Conservation (phyloP, 2,329 filamentous ascomycete species). For the Pseudogymnoascus sp. region DNA sequence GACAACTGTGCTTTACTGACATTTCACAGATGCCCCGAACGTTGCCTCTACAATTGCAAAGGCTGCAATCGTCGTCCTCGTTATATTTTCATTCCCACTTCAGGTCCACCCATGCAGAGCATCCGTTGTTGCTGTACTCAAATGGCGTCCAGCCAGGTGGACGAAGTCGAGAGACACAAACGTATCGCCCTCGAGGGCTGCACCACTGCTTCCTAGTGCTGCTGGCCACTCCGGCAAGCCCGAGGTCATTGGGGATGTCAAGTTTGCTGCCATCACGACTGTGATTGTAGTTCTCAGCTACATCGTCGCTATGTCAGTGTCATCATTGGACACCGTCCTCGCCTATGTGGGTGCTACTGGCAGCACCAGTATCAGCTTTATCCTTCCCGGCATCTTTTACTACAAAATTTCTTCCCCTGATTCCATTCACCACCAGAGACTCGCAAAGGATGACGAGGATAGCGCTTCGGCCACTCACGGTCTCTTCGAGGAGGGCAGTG, state of each 20-base stretch:
- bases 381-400: constrained; percentile 91
- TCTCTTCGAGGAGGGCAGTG: constrained; percentile 26
- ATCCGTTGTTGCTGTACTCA: constrained; percentile 88
- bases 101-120: constrained; percentile 95
- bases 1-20: background rate
- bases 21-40: constrained; percentile 41
- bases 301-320: constrained; percentile 82
- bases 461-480: constrained; percentile 48
- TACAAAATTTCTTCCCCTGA: constrained; percentile 96
- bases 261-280: constrained; percentile 86
- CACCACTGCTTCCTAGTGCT: constrained; percentile 35
- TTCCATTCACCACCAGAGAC: constrained; percentile 73
- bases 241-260: constrained; percentile 70
- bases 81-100: constrained; percentile 92
- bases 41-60: constrained; percentile 86
- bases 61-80: constrained; percentile 88
- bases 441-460: constrained; percentile 88
- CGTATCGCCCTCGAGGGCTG: constrained; percentile 32
- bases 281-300: constrained; percentile 79
- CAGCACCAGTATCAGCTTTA: constrained; percentile 93
- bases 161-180: constrained; percentile 30
- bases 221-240: constrained; percentile 37
- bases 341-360: constrained; percentile 95
- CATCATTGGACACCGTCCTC: constrained; percentile 79
- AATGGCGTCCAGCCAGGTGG: constrained; percentile 65